Evolutionary conservation across 345 rosid species (phyloP).

Genomic region (Brassica carinata): DNA sequence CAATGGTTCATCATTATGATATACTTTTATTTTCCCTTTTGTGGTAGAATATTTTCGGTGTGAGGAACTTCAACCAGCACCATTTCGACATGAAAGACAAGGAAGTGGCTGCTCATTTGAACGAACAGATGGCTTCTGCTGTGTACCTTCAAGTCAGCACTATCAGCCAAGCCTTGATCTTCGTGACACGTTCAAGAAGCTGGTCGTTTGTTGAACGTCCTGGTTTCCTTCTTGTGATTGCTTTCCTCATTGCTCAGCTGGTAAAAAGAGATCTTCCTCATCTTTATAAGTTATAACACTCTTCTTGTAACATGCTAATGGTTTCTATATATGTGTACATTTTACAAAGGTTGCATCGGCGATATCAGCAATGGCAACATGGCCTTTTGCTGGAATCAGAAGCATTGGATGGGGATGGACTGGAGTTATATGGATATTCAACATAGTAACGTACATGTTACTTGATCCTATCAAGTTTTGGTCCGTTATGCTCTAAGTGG

Average conservation of each 20-base stretch:
- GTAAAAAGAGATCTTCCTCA: conserved; percentile 26
- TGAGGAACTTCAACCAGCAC: conserved; percentile 50
- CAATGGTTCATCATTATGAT: too few relatives aligned
- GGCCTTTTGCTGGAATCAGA: conserved; percentile 65
- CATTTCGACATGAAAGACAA: conserved; percentile 40
- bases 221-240: conserved; percentile 63
- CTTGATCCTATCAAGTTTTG: conserved; percentile 88
- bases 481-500: conserved; percentile 81
- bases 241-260: conserved; percentile 71
- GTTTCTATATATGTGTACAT: not conserved
- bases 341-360: conserved; percentile 63
- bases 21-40: too few relatives aligned
- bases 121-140: conserved; percentile 53
- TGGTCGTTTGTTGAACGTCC: conserved; percentile 65
- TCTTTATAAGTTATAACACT: too few relatives aligned
- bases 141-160: conserved; percentile 67
- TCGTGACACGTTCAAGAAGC: conserved; percentile 62
- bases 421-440: conserved; percentile 78
- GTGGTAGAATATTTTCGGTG: conserved; percentile 46
- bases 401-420: conserved; percentile 82
- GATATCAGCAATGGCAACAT: conserved; percentile 58
- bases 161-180: conserved; percentile 86
- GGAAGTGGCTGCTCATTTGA: conserved; percentile 17
- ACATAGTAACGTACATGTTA: conserved; percentile 58
- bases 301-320: too few relatives aligned